A percentile compares a stretch with the other conserved stretches of the same genome.
phyloP scores from a whole-genome alignment of 345 rosid genomes.

The Kandelia obovata region DNA sequence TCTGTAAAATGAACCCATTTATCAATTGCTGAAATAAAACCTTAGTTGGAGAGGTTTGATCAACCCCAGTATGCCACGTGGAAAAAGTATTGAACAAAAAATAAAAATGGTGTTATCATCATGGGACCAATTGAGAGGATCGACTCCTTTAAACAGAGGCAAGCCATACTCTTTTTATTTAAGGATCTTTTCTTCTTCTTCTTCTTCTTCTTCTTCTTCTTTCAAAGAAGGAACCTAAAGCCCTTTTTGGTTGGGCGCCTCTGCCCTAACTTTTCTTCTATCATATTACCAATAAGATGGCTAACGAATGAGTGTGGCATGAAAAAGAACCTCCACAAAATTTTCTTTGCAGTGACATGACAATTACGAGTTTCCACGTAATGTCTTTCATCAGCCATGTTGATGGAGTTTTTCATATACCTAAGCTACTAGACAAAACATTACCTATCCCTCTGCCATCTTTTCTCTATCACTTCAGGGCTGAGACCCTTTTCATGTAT shows the following conservation, averaged over 20 bases:
- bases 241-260: too few species aligned
- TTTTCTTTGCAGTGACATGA: background rate
- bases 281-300: too few species aligned
- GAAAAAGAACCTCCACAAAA: background rate
- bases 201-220: too few species aligned
- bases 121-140: too few species aligned
- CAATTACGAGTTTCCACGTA: conserved; percentile 15
- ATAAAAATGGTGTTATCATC: background rate
- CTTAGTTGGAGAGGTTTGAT: background rate
- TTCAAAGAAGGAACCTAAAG: too few species aligned
- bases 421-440: conserved; percentile 24
- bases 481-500: background rate
- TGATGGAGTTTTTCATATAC: conserved; percentile 4
- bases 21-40: too few species aligned
- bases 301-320: background rate
- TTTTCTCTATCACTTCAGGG: background rate
- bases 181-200: too few species aligned
- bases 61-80: conserved; percentile 1
- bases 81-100: background rate
- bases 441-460: conserved; percentile 1
- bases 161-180: too few species aligned
- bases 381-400: conserved; percentile 27
- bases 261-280: too few species aligned
- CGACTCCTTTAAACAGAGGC: too few species aligned
- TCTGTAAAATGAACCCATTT: too few species aligned